Conservation (phyloP, 2,329 filamentous ascomycete species). For the Rutstroemia sp. region DNA sequence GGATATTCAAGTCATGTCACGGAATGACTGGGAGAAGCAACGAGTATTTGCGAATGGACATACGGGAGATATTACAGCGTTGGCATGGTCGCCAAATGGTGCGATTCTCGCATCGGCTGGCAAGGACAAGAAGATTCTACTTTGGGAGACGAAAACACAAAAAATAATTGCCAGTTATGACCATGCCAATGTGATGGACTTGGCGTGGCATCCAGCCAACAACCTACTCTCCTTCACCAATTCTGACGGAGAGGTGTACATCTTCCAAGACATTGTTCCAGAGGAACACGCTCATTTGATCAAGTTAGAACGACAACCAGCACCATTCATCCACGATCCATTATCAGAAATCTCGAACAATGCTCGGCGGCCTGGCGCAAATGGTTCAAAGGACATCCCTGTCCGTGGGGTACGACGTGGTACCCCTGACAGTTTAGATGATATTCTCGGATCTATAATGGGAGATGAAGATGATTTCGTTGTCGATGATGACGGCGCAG, state of each 20-base stretch:
- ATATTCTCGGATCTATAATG: slow-evolving; percentile 60
- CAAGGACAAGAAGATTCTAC: slow-evolving; percentile 59
- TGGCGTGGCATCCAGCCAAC: slow-evolving; percentile 84
- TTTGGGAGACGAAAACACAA: slow-evolving; percentile 91
- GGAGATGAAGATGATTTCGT: slow-evolving; percentile 69
- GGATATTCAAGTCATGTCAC: slow-evolving; percentile 82
- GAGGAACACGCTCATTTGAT: slow-evolving; percentile 50
- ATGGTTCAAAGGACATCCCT: slow-evolving; percentile 46
- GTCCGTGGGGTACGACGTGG: slow-evolving; percentile 46
- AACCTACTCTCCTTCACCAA: slow-evolving; percentile 91
- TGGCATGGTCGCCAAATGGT: slow-evolving; percentile 93
- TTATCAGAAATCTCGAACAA: slow-evolving; percentile 63
- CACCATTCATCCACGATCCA: slow-evolving; percentile 81
- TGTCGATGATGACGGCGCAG: slow-evolving; percentile 89
- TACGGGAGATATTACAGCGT: slow-evolving; percentile 73
- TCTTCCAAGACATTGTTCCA: slow-evolving; percentile 65
- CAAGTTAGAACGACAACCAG: slow-evolving; percentile 57
- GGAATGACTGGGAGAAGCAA: slow-evolving; percentile 83
- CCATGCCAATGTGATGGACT: slow-evolving; percentile 74
- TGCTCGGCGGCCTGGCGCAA: slow-evolving; percentile 45
- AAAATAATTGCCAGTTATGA: slow-evolving; percentile 71
- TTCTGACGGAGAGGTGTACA: slow-evolving; percentile 86
- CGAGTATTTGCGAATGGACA: slow-evolving; percentile 73
- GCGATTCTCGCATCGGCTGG: slow-evolving; percentile 69
- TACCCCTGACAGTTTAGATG: slow-evolving; percentile 73